Conservation (phyloP, 306 rosid species). For the Cyclanthera cordifolia region DNA sequence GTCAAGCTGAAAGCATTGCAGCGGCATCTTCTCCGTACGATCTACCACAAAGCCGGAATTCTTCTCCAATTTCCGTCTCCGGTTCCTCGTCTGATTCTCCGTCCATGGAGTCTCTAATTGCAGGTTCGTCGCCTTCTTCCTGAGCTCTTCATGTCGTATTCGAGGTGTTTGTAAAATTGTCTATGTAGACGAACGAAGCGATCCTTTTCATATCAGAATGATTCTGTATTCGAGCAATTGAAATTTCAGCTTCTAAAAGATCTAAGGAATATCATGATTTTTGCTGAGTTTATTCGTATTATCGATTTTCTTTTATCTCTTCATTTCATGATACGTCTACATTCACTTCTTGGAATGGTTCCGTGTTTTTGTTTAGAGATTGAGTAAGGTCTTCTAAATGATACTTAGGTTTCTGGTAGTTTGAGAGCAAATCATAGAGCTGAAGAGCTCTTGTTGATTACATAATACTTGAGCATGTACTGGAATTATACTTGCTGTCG, state of each 20-base stretch:
- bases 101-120: constrained; percentile 18
- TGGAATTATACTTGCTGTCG: not conserved
- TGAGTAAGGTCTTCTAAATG: not conserved
- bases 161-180: not conserved
- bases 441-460: not conserved
- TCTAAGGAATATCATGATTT: not conserved
- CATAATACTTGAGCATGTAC: not conserved
- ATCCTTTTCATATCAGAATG: not conserved
- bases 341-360: not conserved
- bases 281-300: not conserved
- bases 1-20: constrained; percentile 14
- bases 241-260: not conserved
- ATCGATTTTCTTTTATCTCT: not conserved
- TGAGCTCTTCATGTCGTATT: too few species aligned
- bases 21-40: not conserved
- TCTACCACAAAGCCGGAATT: not conserved
- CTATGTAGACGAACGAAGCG: not conserved
- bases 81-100: constrained; percentile 4
- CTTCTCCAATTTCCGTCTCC: constrained; percentile 3
- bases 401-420: not conserved
- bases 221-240: not conserved
- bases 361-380: not conserved
- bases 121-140: not conserved
- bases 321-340: not conserved
- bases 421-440: not conserved